Base-by-base conservation (phyloP, 163 green algal species). In the Scenedesmus sp. region DNA sequence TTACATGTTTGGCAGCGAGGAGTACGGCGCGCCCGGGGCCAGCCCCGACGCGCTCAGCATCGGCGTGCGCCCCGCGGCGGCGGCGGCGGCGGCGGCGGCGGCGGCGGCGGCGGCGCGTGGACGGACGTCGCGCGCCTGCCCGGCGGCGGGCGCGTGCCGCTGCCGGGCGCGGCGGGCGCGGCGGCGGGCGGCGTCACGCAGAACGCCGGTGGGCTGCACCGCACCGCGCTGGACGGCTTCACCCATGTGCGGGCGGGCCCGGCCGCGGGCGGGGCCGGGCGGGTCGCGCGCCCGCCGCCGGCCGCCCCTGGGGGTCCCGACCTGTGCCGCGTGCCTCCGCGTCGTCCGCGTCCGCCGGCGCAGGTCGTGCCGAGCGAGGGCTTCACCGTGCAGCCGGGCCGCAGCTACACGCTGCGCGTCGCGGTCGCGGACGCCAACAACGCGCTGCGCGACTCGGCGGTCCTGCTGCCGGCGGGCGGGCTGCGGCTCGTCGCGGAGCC, bases 1-100 rank as follows among this genome's bases (percentile, higher is more conserved):
- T 20, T 83, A 83, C 42, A 22, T 63, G 20, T 77, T 83, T 44
- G 75, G n/a, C 0, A 72, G 54, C 15, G 64, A 83, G 17, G 75
- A 83, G 42, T 83, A 77, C 45, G 64, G 44, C 7, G 26, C 17
- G 6, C 4, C 15, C 17, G 62, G 31, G 7, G 36, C 54, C 28
- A 75, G 58, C 29, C 75, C 75, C 7, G 75, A 83, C 54, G 29
- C 47, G 0, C 34, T 75, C 13, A 54, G 29, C 14, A 62, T 81
- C 28, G 18, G 6, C 11, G 10, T 66, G 2, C 31, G 58, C 5
- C 62, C n/a, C 50, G 56, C 11, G 60, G 29, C 20, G 10, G 34
- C 22, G 24, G 17, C 33, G 60, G 28, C 56, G 10, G 58, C 18
- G 51, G 28, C n/a, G 10, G 1, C 1, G 14, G 1, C 64, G 42